A percentile compares a stretch with the other conserved stretches of the same genome.
These are phyloP conservation scores for Magnolia kwangsiensis DNA, from an alignment of 164 flowering plant species.

Conservation along the genomic window DNA sequence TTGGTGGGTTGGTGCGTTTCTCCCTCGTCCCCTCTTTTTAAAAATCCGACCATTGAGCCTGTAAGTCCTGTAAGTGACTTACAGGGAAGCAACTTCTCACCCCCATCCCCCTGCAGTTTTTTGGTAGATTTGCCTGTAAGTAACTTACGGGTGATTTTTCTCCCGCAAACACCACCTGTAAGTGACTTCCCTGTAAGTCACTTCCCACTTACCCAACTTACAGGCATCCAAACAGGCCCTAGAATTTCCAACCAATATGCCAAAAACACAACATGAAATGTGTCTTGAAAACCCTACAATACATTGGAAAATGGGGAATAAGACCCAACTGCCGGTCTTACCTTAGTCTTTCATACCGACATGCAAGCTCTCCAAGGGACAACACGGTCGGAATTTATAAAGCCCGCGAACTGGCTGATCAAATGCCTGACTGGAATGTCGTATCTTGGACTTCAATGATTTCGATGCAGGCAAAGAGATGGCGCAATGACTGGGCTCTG, in stretches of 20 bases:
- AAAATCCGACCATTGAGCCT: too few relatives aligned
- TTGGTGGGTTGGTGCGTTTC: too few relatives aligned
- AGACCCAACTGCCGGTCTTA: background rate
- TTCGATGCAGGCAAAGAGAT: constrained; percentile 34
- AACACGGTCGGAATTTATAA: background rate
- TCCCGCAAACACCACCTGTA: too few relatives aligned
- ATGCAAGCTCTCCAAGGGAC: background rate
- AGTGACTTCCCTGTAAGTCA: too few relatives aligned
- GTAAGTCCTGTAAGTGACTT: too few relatives aligned
- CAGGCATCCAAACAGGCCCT: too few relatives aligned
- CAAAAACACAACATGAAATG: background rate
- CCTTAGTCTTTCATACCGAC: background rate
- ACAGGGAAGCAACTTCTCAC: too few relatives aligned
- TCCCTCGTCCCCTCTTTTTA: too few relatives aligned
- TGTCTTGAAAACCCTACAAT: background rate
- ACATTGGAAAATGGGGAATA: background rate
- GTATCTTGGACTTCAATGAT: constrained; percentile 59
- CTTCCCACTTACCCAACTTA: too few relatives aligned
- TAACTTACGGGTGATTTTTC: too few relatives aligned
- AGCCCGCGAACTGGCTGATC: constrained; percentile 36
- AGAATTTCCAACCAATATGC: background rate
- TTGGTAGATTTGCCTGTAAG: too few relatives aligned
- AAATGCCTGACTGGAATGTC: constrained; percentile 32
- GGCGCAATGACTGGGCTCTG: constrained; percentile 27
- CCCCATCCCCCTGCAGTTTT: too few relatives aligned